phyloP scores from a whole-genome alignment of 257 asterid genomes.

The Avicennia marina region DNA sequence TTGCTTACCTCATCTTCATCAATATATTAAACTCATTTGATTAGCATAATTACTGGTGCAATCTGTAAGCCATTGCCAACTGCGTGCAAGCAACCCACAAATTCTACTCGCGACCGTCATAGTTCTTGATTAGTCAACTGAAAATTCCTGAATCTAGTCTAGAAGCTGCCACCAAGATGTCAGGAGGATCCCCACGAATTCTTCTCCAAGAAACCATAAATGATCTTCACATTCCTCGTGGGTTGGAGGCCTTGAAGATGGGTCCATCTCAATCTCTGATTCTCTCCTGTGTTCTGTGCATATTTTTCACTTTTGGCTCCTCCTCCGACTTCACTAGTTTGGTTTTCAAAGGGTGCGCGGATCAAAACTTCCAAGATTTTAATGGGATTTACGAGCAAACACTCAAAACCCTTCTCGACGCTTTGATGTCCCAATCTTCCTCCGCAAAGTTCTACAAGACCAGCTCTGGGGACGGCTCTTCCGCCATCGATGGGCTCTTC shows the following conservation, averaged over 20 bases:
- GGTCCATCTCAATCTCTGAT: constrained; percentile 32
- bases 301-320: constrained; percentile 13
- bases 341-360: constrained; percentile 85
- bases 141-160: too few relatives aligned
- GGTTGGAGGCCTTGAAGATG: constrained; percentile 22
- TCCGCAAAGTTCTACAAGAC: constrained; percentile 55
- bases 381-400: constrained; percentile 37
- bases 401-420: constrained; percentile 34
- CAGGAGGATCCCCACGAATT: background rate
- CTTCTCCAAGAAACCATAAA: constrained; percentile 7
- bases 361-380: constrained; percentile 51
- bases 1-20: too few relatives aligned
- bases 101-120: too few relatives aligned
- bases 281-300: constrained; percentile 10
- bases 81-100: too few relatives aligned
- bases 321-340: constrained; percentile 46
- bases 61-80: too few relatives aligned
- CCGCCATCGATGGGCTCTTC: constrained; percentile 51
- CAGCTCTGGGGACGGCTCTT: constrained; percentile 36
- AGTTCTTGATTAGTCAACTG: too few relatives aligned
- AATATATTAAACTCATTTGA: too few relatives aligned
- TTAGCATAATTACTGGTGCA: too few relatives aligned
- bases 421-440: constrained; percentile 51
- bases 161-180: constrained; percentile 14
- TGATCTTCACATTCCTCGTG: constrained; percentile 3